These are phyloP conservation scores for Phytopythium oedochilum DNA, from an alignment of 352 stramenopile species.

Conservation along the genomic window DNA sequence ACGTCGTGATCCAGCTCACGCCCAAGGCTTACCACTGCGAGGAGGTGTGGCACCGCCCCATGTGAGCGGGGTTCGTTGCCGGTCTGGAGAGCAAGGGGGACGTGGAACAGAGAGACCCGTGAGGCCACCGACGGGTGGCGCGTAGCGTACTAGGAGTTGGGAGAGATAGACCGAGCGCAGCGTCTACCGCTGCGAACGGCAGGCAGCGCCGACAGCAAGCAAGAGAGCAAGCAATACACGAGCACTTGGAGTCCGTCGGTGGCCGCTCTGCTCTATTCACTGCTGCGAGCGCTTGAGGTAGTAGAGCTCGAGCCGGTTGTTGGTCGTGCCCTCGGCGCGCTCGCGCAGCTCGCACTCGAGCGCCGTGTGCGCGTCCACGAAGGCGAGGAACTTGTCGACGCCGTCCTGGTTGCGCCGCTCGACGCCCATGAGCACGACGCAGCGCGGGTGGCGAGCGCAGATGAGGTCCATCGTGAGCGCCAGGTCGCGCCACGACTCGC, in stretches of 20 bases:
- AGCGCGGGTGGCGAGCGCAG: constrained; percentile 43
- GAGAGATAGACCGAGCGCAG: background rate
- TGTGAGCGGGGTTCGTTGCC: constrained; percentile 35
- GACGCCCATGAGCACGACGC: constrained; percentile 70
- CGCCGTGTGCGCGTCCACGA: constrained; percentile 39
- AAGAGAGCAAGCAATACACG: background rate
- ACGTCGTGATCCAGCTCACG: constrained; percentile 95
- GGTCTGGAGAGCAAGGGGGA: too few species aligned
- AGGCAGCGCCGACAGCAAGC: too few species aligned
- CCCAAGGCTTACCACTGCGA: constrained; percentile 94
- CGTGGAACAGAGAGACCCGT: too few species aligned
- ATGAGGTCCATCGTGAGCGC: constrained; percentile 86
- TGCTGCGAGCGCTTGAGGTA: constrained; percentile 22
- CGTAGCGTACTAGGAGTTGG: too few species aligned
- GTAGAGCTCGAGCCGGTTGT: constrained; percentile 71
- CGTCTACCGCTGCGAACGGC: too few species aligned
- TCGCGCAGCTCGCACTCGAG: constrained; percentile 46
- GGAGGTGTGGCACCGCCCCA: constrained; percentile 89
- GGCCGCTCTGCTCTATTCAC: too few species aligned
- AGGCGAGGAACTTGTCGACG: constrained; percentile 76
- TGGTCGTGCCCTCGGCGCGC: constrained; percentile 33
- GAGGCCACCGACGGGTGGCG: too few species aligned
- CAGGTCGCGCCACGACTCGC: constrained; percentile 84
- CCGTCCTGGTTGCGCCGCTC: constrained; percentile 79
- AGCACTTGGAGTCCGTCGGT: background rate